Percentiles rank a stretch among this genome's conserved stretches.
These are phyloP conservation scores for Diaporthe aspalathi DNA, from an alignment of 2,329 filamentous ascomycete genomes.

Conservation along the genomic window DNA sequence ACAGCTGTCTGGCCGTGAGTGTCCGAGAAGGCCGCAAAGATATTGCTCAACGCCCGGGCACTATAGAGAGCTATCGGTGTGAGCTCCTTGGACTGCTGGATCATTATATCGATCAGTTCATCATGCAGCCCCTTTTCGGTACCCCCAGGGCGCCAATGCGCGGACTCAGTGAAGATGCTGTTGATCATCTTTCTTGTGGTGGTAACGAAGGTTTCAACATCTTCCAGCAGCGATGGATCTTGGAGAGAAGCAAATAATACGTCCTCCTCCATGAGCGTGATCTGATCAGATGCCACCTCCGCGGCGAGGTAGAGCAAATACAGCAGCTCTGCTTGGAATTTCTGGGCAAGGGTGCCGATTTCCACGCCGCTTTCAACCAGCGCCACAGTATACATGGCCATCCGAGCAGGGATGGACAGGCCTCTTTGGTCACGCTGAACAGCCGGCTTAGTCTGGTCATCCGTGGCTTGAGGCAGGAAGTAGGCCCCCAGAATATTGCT, in stretches of 20 bases:
- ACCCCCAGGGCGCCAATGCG: conserved; percentile 50
- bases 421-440: conserved; percentile 72
- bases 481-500: conserved; percentile 78
- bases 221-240: conserved; percentile 49
- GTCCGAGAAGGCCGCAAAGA: conserved; percentile 61
- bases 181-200: conserved; percentile 54
- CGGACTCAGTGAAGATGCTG: conserved; percentile 47
- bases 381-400: conserved; percentile 76
- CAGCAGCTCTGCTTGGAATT: conserved; percentile 61
- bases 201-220: conserved; percentile 58
- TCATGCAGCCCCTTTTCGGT: conserved; percentile 51
- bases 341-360: conserved; percentile 52
- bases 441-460: conserved; percentile 25
- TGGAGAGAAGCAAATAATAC: conserved; percentile 60
- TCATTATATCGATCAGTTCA: conserved; percentile 57
- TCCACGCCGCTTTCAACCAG: conserved; percentile 61
- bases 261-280: conserved; percentile 56
- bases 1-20: conserved; percentile 57
- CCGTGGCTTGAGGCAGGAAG: conserved; percentile 62
- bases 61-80: conserved; percentile 63
- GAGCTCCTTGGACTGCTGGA: conserved; percentile 55
- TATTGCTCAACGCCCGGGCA: conserved; percentile 61
- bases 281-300: conserved; percentile 66
- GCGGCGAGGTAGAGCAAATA: conserved; percentile 63
- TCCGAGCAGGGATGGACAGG: conserved; percentile 78